Evolutionary conservation across 192 early-diverging fungal species (phyloP).

Genomic region (Coemansia guatemalensis): DNA sequence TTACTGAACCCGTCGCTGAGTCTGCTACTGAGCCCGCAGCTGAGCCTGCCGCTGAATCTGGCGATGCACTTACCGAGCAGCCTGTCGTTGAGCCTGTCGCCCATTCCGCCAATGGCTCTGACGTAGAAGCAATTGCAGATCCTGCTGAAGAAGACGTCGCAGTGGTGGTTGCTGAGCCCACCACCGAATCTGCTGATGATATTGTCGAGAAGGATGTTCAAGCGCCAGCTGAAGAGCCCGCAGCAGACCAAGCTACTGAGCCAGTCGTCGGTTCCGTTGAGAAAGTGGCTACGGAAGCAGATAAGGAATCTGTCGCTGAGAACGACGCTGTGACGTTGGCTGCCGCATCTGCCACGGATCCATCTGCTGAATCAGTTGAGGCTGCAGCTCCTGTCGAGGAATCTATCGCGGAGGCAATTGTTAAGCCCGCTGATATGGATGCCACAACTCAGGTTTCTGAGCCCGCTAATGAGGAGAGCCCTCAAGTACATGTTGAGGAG

Average conservation of each 20-base stretch:
- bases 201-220: too few species aligned
- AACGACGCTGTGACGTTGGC: not conserved
- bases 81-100: not conserved
- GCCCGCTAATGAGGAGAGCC: too few species aligned
- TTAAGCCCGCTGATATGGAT: too few species aligned
- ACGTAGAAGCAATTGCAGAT: not conserved
- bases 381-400: too few species aligned
- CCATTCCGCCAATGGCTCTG: not conserved
- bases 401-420: too few species aligned
- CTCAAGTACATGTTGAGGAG: not conserved
- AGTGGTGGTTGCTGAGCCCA: not conserved
- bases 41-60: too few species aligned
- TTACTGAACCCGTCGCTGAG: not conserved
- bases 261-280: not conserved
- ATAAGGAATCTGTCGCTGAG: not conserved
- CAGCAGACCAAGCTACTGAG: not conserved
- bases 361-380: not conserved
- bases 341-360: not conserved
- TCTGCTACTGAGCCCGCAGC: too few species aligned
- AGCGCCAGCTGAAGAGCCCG: not conserved
- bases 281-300: not conserved
- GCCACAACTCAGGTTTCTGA: too few species aligned
- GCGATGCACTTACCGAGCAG: too few species aligned
- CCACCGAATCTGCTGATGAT: too few species aligned
- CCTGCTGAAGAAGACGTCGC: not conserved